Evolutionary conservation across 2,329 filamentous ascomycete genomes (phyloP), one percentile per base, ranked within the genome.

Genomic region (Aspergillus sp.): DNA sequence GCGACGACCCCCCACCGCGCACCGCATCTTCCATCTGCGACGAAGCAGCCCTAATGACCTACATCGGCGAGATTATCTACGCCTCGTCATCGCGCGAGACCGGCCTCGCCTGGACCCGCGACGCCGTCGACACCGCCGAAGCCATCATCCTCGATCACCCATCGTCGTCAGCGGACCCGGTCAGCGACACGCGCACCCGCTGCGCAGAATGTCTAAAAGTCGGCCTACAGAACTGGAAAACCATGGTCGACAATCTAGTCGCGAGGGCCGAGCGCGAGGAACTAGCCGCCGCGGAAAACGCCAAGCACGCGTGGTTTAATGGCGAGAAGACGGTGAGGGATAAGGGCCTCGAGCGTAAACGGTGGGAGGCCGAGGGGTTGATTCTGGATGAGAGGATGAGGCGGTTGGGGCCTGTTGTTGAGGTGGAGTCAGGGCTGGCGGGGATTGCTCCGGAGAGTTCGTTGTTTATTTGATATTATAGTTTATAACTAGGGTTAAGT

Each of bases 31-130:
- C 86, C 53, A 77, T 79, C 34, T 96, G 90, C 66, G 85, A 93
- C 54, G 90, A 96, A 66, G 88, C 89, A 2, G 88, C 81, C 0
- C 70, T 96, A 9, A 89, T 88, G 74, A 78, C 89, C 27, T 93
- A 95, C 66, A 91, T 97, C 52, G 91, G 91, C 48, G 91, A 97
- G 70, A 94, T 97, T 44, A 77, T 97, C 30, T 96, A 86, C 65
- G 80, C 87, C 0, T 79, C 78, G 4, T 76, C 78, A n/a, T 69
- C 73, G 12, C 71, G 65, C 12, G 82, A 87, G 42, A 83, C 85
- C 50, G 91, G 89, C 0, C 74, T 96, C 2, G 82, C 82, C 4
- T 97, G 91, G 91, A 95, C 91, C 1, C 80, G 88, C 46, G 88
- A 95, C 52, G 89, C 85, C 28, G 88, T 94, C 30, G 85, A 90